Evolutionary conservation across 345 rosid genomes (phyloP), one percentile per base, ranked within the genome.

Genomic region (Euclidium syriacum): DNA sequence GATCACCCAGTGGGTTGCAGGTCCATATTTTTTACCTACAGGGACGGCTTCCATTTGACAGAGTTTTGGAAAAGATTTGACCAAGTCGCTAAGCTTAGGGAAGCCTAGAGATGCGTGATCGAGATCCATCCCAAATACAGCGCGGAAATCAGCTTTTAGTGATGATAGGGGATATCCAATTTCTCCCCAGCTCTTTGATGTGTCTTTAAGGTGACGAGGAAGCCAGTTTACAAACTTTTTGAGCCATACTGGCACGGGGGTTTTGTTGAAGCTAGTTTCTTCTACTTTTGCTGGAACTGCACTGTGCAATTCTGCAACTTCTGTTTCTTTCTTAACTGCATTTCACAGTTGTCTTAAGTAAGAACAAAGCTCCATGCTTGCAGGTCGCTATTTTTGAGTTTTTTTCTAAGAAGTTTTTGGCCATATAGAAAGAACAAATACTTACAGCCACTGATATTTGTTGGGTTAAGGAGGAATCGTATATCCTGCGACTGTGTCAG

Each of bases 401-500:
- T 20, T 51, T 34, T 35, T 2, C n/a, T n/a, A n/a, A n/a, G n/a
- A 52, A 35, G 32, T 20, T 27, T 47, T 38, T 36, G 8, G 30
- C 38, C 60, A 43, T 12, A 27, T 9, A 29, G 34, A 62, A n/a
- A 54, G 43, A 15, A 38, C 18, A 57, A 40, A 67, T 46, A 74
- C 95, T 83, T 83, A 90, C 95, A 74, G 70, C 63, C 79, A 65
- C 71, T 83, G 72, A 81, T 80, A 65, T 77, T 77, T 27, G 82
- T 64, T 65, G 72, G 62, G 42, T 71, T 83, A 34, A 90, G 95
- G 63, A 87, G 72, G 76, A 83, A 83, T 36, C 97, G 88, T 83
- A 87, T 81, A 47, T 90, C 97, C 72, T 87, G 92, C 7, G 97
- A 85, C 73, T 77, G 79, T 38, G 97, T 83, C 72, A 85, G 72